phyloP scores from a whole-genome alignment of 2,329 filamentous ascomycete genomes.

The Zalaria sp. region DNA sequence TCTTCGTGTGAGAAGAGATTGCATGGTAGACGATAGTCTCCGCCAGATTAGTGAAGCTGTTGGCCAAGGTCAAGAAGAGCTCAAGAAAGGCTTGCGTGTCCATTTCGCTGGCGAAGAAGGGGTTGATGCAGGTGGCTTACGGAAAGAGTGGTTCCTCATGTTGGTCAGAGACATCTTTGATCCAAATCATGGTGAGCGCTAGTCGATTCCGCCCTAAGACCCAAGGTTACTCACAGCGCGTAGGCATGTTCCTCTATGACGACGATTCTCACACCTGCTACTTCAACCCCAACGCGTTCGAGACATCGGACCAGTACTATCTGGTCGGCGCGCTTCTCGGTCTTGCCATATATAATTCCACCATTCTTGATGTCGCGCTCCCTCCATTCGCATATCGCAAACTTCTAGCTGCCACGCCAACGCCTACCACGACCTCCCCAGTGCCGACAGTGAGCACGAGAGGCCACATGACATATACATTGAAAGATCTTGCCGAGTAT shows the following conservation, averaged over 20 bases:
- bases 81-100: conserved; percentile 81
- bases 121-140: conserved; percentile 74
- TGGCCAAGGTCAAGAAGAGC: conserved; percentile 64
- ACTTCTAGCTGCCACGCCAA: conserved; percentile 63
- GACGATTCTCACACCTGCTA: conserved; percentile 85
- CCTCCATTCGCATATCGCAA: conserved; percentile 86
- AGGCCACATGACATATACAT: conserved; percentile 50
- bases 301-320: conserved; percentile 85
- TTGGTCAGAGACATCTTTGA: conserved; percentile 84
- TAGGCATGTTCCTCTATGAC: conserved; percentile 85
- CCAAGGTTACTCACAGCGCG: conserved; percentile 3
- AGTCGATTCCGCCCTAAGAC: not conserved
- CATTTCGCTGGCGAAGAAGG: conserved; percentile 82
- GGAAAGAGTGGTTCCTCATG: conserved; percentile 90
- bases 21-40: conserved; percentile 76
- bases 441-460: conserved; percentile 12
- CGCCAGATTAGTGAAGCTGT: conserved; percentile 75
- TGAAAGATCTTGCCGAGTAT: conserved; percentile 74
- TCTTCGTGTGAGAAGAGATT: conserved; percentile 67
- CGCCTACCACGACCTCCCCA: conserved; percentile 36
- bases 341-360: conserved; percentile 88
- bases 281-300: conserved; percentile 81
- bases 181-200: conserved; percentile 63
- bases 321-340: conserved; percentile 78
- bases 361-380: conserved; percentile 75